Evolutionary conservation across 176 grass and related monocot genomes (phyloP), one percentile per base, ranked within the genome.

Genomic region (Cenchrus americanus): DNA sequence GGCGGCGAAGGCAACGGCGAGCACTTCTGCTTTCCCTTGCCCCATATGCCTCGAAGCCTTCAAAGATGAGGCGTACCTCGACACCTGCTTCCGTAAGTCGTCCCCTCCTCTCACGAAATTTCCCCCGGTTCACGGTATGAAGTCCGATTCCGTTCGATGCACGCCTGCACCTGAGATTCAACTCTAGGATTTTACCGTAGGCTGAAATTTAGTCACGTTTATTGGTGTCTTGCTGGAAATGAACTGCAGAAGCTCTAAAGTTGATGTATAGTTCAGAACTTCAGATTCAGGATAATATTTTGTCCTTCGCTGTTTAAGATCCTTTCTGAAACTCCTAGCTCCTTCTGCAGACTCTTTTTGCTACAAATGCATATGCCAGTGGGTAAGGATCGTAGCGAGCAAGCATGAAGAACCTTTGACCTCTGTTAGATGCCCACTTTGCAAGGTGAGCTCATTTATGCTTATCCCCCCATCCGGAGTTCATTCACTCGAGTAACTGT

Each of bases 291-390:
- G 63, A 81, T 57, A 14, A 49, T 22, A 24, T 3, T 57, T 86
- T 55, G 5, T 14, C 23, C 17, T 55, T 65, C 1, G 37, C 15
- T 30, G 62, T 53, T 66, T 51, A 66, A 42, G 14, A 15, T 70
- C 14, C 0, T 79, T 59, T 52, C 69, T 78, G 68, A 75, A 19
- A 37, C 7, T 58, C 4, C 1, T 60, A 69, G 17, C 41, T 75
- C 17, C 55, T 82, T 84, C 22, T 78, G 73, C 87, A 94, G 93
- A 94, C 88, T 82, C 87, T 0, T 94, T 92, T 76, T 92, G 93
- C 70, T 92, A 86, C 71, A 82, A 74, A 19, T 94, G 93, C 46
- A 88, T 94, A 63, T 58, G 30, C 23, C 84, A 90, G 14, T 94
- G 93, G 93, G 62, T 90, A 41, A 90, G 63, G 69, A 77, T 90